Evolutionary conservation across 1,284 basidiomycete species (phyloP).

Genomic region (Cutaneotrichosporon mucoides): DNA sequence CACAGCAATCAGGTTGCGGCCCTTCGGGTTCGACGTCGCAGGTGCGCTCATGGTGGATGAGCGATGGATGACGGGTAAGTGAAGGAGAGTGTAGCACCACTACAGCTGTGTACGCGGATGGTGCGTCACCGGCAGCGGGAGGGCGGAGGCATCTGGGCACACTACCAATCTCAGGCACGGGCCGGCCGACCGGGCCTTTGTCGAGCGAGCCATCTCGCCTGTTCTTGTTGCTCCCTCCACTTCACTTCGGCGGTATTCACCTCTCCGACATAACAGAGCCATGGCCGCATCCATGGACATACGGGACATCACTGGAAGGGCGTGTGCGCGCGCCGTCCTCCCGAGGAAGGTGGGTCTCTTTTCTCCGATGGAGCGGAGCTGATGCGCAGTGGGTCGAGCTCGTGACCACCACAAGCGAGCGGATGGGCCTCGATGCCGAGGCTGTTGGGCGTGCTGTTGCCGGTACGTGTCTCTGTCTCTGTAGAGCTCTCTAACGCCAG

Average conservation of each 20-base stretch:
- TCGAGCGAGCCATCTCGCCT: background rate
- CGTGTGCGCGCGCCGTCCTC: constrained; percentile 12
- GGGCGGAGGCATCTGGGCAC: no score
- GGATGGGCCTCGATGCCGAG: constrained; percentile 1
- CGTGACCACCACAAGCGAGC: constrained; percentile 2
- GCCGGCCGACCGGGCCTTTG: background rate
- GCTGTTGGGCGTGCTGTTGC: constrained; percentile 14
- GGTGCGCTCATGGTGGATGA: constrained; percentile 26
- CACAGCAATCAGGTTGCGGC: constrained; percentile 71
- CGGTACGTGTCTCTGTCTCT: constrained; percentile 6
- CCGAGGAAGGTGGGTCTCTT: constrained; percentile 12
- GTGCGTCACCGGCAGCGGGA: no score
- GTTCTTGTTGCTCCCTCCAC: background rate
- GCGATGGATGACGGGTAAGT: no score
- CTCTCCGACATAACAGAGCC: background rate
- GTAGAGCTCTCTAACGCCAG: constrained; percentile 14
- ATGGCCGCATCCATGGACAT: constrained; percentile 4
- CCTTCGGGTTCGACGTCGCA: constrained; percentile 55
- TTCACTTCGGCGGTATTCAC: background rate
- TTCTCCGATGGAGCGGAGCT: background rate
- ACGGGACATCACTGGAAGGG: constrained; percentile 14
- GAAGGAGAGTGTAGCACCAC: no score
- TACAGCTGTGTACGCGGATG: no score
- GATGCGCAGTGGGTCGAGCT: constrained; percentile 13
- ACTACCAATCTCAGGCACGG: background rate